Evolutionary conservation across 805 yeast genomes (phyloP).

Genomic region (Debaryomyces prosopidis): DNA sequence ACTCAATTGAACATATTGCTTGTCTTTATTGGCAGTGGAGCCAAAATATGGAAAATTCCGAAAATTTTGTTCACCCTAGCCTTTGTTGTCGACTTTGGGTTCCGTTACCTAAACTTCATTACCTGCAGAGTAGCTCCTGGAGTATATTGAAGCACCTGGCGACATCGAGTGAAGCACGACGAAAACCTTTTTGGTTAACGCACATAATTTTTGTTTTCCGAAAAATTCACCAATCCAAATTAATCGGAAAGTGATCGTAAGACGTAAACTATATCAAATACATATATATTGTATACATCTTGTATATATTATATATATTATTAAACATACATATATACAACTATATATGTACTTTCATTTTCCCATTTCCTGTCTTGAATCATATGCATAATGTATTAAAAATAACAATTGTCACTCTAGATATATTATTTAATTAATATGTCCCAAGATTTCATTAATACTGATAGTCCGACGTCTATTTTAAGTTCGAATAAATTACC

Average conservation of each 20-base stretch:
- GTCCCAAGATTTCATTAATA: not conserved
- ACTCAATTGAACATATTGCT: too few species aligned
- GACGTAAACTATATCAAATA: not conserved
- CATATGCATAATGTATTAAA: not conserved
- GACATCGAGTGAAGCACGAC: not conserved
- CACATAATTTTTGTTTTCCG: not conserved
- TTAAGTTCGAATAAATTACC: not conserved
- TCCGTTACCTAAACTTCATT: too few species aligned
- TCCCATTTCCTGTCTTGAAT: not conserved
- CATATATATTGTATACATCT: not conserved
- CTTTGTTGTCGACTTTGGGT: too few species aligned
- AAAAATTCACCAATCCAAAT: not conserved
- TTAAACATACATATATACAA: not conserved
- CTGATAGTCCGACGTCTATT: not conserved
- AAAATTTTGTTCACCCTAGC: too few species aligned
- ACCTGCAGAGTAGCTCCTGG: too few species aligned
- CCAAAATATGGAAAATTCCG: too few species aligned
- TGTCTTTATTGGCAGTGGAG: too few species aligned
- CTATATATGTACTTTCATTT: not conserved
- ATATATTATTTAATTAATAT: not conserved
- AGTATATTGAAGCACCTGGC: not conserved
- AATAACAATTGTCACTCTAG: not conserved
- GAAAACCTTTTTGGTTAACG: not conserved
- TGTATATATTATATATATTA: not conserved
- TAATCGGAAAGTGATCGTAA: slow-evolving; percentile 1